Conservation (phyloP, 2,329 filamentous ascomycete genomes). For the Fusarium oxysporum region DNA sequence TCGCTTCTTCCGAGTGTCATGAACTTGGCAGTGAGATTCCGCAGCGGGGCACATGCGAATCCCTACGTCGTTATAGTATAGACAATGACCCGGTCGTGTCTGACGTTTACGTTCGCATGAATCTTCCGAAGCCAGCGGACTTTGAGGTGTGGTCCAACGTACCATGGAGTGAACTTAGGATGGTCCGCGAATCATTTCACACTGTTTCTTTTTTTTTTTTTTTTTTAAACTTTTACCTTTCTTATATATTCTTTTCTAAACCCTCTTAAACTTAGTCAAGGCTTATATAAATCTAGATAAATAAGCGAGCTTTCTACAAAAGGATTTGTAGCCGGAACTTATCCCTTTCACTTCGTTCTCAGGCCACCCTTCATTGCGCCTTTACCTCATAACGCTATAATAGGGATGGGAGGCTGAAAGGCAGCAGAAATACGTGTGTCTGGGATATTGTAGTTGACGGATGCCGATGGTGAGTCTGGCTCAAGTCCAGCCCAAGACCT, state of each 20-base stretch:
- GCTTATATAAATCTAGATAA: too few relatives aligned
- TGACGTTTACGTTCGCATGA: accelerated
- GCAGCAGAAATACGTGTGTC: accelerated
- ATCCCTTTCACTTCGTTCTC: not conserved
- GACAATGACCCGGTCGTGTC: not conserved
- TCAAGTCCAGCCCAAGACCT: not conserved
- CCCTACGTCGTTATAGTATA: not conserved
- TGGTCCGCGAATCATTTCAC: too few relatives aligned
- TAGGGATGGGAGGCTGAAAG: not conserved
- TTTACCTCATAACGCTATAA: not conserved
- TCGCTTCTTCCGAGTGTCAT: not conserved
- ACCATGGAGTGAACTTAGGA: not conserved
- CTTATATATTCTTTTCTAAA: too few relatives aligned
- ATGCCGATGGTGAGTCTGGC: not conserved
- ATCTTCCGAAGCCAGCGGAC: not conserved
- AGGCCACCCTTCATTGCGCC: accelerated
- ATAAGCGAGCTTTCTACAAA: too few relatives aligned
- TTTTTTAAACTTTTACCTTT: too few relatives aligned
- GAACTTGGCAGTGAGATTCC: not conserved
- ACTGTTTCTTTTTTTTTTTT: too few relatives aligned
- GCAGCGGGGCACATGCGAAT: not conserved
- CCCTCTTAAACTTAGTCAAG: too few relatives aligned
- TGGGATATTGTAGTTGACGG: not conserved
- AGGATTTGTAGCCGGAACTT: too few relatives aligned
- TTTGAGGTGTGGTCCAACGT: accelerated